Evolutionary conservation across 2,329 filamentous ascomycete species (phyloP).

Genomic region (Aspergillus carbonarius): DNA sequence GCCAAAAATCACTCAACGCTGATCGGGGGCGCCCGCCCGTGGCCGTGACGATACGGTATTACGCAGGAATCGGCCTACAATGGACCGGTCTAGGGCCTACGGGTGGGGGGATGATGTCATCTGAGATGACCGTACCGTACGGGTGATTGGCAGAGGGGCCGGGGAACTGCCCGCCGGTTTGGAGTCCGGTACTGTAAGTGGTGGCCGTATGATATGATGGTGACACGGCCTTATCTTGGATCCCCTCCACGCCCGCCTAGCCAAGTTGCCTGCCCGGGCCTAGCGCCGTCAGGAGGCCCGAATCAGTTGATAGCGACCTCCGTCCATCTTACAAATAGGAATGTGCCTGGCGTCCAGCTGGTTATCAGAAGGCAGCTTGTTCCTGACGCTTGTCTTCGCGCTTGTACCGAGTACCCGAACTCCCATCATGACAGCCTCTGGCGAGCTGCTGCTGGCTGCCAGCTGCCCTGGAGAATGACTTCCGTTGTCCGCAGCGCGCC

Average conservation of each 20-base stretch:
- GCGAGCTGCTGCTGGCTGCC: too few species aligned
- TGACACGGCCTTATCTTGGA: not conserved
- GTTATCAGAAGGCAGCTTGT: not conserved
- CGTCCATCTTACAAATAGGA: not conserved
- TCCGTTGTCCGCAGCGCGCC: not conserved
- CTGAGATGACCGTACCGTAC: constrained; percentile 11
- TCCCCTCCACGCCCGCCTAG: not conserved
- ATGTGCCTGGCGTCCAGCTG: not conserved
- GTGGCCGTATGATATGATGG: not conserved
- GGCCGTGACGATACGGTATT: constrained; percentile 17
- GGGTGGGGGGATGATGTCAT: constrained; percentile 28
- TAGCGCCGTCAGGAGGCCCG: not conserved
- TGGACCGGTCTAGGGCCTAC: constrained; percentile 33
- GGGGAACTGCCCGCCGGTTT: constrained; percentile 6
- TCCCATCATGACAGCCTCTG: not conserved
- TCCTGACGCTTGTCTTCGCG: too few species aligned
- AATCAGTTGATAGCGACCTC: not conserved
- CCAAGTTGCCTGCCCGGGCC: not conserved
- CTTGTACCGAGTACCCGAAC: too few species aligned
- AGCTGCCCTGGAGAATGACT: not conserved
- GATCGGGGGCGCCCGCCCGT: constrained; percentile 11
- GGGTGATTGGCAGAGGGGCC: constrained; percentile 1
- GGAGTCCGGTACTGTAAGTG: constrained; percentile 2
- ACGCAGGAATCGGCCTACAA: constrained; percentile 13
- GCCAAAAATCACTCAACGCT: constrained; percentile 18